Base-by-base conservation (phyloP, 768 basidiomycete genomes). In the Phlegmacium glaucopus region DNA sequence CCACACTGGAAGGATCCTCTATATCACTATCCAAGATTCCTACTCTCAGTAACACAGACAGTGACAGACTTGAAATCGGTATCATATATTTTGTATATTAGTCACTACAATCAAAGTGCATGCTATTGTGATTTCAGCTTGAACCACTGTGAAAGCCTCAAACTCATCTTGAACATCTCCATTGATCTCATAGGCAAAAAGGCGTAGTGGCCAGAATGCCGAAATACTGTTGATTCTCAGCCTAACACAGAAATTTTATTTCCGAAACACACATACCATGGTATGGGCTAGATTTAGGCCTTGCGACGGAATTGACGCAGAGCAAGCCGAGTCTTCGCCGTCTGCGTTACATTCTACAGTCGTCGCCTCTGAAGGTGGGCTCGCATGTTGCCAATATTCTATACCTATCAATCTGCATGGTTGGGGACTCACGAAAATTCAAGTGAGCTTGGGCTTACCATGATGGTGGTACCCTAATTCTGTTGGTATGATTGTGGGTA, bases 381-480 rank as follows among this genome's bases (percentile, higher is more conserved):
- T 70, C 5, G 53, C 56, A 28, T 67, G 65, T 52, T 74, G 71
- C 78, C 77, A 80, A 49, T 78, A 78, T 56, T 79, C 77, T 40
- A 77, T 57, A 0, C 77, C 76, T 78, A 41, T 11, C 34, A 4
- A 22, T 22, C 2, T 22, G 5, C 29, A 9, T 22, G 30, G 15
- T 40, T 11, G 22, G 15, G 9, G 3, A 17, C 16, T n/a, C 18
- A n/a, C 25, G 26, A 4, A 28, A 26, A 15, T 28, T n/a, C 4
- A 3, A 26, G n/a, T 9, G 9, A 4, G 26, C 9, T 13, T 7
- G 26, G 11, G 40, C 57, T 30, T 44, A 74, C 79, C 78, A 48
- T 80, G 78, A 47, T 82, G 79, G 45, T 70, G 72, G 58, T 80
- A 82, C 5, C 78, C 78, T 8, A 79, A 50, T 2, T 54, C 55